Evolutionary conservation across 371 early-diverging fungal species (phyloP), one percentile per base, ranked within the genome.

Genomic region (Batkoa obscura): DNA sequence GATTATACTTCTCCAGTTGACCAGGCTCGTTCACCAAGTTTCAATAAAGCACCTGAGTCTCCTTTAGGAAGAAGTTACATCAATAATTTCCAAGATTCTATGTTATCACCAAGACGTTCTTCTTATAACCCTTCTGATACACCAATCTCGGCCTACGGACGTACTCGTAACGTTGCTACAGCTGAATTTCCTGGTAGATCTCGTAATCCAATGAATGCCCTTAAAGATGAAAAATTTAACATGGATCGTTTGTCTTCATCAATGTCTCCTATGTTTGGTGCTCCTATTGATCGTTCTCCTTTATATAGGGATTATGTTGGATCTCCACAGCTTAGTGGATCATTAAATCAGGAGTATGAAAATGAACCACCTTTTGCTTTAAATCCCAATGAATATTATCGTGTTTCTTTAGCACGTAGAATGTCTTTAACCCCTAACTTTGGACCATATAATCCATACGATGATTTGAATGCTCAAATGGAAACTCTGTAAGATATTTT

Each of bases 191-290:
- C 32, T 12, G 32, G 13, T 35, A 30, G 13, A 5, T 32, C 34
- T 6, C 17, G 51, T 13, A 47, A 15, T n/a, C 48, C 48, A 15
- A 32, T 50, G 34, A 31, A 30, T 6, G 34, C 12, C 36, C 34
- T 50, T 4, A 50, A 50, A 36, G 51, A 50, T 13, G 51, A 50
- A 36, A 31, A 8, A 8, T 35, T 35, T 13, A 31, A 31, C 1
- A 4, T 35, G 3, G 51, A 50, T 35, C 51, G 51, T 15, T 35
- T 50, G 15, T 31, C 32, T 15, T 15, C 51, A 5, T 32, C 32
- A 13, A 50, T 50, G 51, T 50, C 51, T 13, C 51, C 51, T 15
- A 50, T 50, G 51, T 36, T 50, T 35, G 51, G 51, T 32, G 32
- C 32, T 13, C 36, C 51, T 4, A 47, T 47, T 8, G 51, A 50